Percentiles rank a stretch among this genome's conserved stretches.
These are phyloP conservation scores for Pistacia atlantica DNA, from an alignment of 345 rosid species.

Conservation along the genomic window DNA sequence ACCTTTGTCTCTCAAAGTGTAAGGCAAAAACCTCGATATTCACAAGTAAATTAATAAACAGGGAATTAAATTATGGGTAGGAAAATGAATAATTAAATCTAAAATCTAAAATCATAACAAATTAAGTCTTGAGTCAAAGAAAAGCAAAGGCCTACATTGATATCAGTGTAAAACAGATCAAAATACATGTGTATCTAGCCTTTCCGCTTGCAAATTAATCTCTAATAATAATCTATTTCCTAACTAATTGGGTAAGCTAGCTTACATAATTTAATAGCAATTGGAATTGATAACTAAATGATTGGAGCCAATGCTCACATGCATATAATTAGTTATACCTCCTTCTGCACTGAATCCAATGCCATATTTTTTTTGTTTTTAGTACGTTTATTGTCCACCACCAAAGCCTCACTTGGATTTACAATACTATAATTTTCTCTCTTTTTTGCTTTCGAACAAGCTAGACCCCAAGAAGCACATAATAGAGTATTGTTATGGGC, in stretches of 20 bases:
- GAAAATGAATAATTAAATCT: not conserved
- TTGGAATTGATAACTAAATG: not conserved
- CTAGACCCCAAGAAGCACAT: slow-evolving; percentile 43
- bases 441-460: not conserved
- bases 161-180: not conserved
- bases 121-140: not conserved
- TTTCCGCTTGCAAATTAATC: not conserved
- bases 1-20: no score
- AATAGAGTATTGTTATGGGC: slow-evolving; percentile 47
- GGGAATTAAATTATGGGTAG: no score
- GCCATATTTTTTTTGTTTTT: not conserved
- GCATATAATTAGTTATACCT: not conserved
- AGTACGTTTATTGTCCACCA: not conserved
- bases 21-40: no score
- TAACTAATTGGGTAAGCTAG: not conserved
- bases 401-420: slow-evolving; percentile 16
- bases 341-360: slow-evolving; percentile 3
- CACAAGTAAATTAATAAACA: no score
- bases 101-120: no score
- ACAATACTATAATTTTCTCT: not conserved
- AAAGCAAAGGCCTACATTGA: slow-evolving; percentile 1
- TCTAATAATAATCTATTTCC: not conserved
- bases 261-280: not conserved
- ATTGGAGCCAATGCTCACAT: slow-evolving; percentile 3
- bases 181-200: slow-evolving; percentile 5